Evolutionary conservation across 2,329 filamentous ascomycete genomes (phyloP).

Genomic region (Penicillium janthinellum): DNA sequence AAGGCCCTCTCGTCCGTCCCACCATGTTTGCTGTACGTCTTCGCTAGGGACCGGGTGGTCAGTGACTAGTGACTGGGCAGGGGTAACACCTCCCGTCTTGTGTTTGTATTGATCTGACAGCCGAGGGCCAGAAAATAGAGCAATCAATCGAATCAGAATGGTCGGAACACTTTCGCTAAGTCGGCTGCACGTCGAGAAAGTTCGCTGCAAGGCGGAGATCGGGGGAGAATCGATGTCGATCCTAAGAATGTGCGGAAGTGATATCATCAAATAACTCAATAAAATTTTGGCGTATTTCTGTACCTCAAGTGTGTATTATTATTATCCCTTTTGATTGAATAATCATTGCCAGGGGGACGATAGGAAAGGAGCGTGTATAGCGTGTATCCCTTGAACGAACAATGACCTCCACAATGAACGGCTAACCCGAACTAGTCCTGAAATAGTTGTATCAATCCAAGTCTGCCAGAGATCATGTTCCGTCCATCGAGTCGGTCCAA

Average conservation of each 20-base stretch:
- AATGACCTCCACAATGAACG: background rate
- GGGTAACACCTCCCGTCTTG: background rate
- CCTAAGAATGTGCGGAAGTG: conserved; percentile 15
- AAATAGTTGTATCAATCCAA: background rate
- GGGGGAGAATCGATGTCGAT: conserved; percentile 16
- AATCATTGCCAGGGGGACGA: background rate
- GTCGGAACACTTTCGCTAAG: conserved; percentile 12
- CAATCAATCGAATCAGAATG: conserved; percentile 17
- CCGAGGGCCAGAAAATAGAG: conserved; percentile 11
- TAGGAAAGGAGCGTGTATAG: background rate
- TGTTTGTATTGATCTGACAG: background rate
- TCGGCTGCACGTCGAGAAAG: conserved; percentile 5
- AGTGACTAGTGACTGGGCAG: background rate
- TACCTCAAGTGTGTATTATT: no score
- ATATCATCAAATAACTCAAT: background rate
- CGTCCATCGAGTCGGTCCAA: background rate
- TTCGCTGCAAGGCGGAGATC: conserved; percentile 23
- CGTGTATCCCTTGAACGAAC: background rate
- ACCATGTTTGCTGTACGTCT: background rate
- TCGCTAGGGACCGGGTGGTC: background rate
- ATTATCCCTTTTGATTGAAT: conserved; percentile 5
- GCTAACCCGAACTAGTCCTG: background rate
- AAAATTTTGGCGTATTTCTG: background rate
- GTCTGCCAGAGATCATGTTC: background rate
- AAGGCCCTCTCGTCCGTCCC: background rate